Base-by-base conservation (phyloP, 2,329 filamentous ascomycete species). In the Aspergillus niger region DNA sequence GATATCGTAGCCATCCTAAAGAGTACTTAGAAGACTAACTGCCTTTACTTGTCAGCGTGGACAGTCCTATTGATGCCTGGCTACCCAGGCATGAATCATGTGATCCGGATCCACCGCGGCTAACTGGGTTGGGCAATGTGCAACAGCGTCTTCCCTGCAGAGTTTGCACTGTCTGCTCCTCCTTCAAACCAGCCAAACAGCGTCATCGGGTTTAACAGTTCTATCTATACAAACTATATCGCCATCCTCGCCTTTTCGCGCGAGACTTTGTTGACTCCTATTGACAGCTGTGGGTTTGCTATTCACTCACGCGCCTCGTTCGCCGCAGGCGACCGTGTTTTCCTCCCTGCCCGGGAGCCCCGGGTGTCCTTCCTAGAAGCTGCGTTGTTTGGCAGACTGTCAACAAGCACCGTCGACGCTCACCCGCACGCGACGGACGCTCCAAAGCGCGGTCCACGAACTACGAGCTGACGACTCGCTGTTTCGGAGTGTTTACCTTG, bases 161-260 rank as follows among this genome's bases (percentile, higher is more conserved):
- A 68, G 73, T 76, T 77, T 77, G 74, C 74, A 77, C 60, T 77
- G 74, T 77, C 74, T 76, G 74, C 64, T 67, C 62, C 62, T 67
- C 55, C 69, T 76, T 75, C 75, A 77, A 77, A 76, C 74, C 66
- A 64, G 69, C 63, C 73, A 76, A 76, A 76, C 73, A 74, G 63
- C 69, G 64, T 69, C 67, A 67, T 71, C 66, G 58, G 59, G 59
- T 59, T 60, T 66, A 68, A 72, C 69, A 28, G 30, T 10, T 30
- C 26, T 11, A 50, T 50, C 47, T n/a, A 22, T 32, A 8, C 24
- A 28, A 17, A 50, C 24, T 30, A 22, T 63, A 63, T 65, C 63
- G 57, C 65, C 63, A 64, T 47, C 67, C 38, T 43, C 53, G 41
- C 55, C 24, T 28, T 6, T 13, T 36, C 5, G 32, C 32, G 32